These are phyloP conservation scores for Micromonas commoda DNA, from an alignment of 139 green algal genomes.

Conservation along the genomic window DNA sequence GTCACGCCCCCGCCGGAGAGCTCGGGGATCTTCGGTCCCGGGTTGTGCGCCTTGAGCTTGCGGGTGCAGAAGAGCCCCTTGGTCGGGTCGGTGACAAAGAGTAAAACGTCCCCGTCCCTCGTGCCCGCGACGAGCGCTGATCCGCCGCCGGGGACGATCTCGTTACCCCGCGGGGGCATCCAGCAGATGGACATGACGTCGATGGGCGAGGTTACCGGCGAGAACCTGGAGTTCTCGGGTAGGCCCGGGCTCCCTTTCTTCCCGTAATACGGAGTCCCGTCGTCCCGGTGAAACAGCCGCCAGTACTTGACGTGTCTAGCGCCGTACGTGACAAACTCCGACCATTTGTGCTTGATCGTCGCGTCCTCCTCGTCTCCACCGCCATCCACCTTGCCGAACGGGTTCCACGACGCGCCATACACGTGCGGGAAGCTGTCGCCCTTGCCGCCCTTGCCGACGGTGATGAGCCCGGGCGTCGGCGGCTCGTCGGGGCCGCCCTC, in stretches of 20 bases:
- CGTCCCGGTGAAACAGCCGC: not conserved
- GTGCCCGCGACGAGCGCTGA: not conserved
- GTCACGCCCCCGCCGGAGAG: constrained; percentile 40
- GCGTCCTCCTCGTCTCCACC: not conserved
- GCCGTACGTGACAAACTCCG: constrained; percentile 26
- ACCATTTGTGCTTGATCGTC: not conserved
- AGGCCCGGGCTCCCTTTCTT: not conserved
- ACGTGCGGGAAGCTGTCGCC: constrained; percentile 38
- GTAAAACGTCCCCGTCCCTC: not conserved
- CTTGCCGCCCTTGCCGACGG: not conserved
- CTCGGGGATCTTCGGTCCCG: constrained; percentile 35
- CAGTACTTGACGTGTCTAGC: constrained; percentile 22
- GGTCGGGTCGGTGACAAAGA: not conserved
- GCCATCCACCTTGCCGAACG: not conserved
- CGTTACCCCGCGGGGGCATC: not conserved
- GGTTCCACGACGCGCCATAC: constrained; percentile 64
- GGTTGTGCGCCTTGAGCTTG: constrained; percentile 44
- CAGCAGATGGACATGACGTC: not conserved
- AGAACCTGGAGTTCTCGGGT: not conserved
- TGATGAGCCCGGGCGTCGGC: not conserved
- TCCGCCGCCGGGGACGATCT: not conserved
- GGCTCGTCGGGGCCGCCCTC: not conserved
- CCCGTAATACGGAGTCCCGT: not conserved
- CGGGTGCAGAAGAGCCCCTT: constrained; percentile 18
- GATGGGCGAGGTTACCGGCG: not conserved